These are phyloP conservation scores for Acacia pycnantha DNA, from an alignment of 331 rosid species.

Conservation along the genomic window DNA sequence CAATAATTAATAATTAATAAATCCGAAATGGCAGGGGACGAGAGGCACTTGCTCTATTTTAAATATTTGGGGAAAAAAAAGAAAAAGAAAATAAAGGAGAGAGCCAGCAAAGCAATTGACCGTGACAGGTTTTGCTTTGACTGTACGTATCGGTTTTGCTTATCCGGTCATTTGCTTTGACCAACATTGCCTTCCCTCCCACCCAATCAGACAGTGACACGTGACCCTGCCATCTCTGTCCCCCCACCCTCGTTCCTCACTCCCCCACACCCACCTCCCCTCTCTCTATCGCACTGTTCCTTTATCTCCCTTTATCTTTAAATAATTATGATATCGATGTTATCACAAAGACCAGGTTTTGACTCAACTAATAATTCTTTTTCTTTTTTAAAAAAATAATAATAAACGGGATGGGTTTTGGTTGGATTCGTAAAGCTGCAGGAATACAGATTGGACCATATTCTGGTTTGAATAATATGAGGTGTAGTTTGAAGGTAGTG, in stretches of 20 bases:
- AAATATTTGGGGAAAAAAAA: neutral
- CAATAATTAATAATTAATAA: neutral
- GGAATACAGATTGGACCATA: conserved; percentile 13
- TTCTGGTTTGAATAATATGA: conserved; percentile 24
- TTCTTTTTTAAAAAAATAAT: neutral
- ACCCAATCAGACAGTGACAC: conserved; percentile 40
- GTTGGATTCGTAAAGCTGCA: conserved; percentile 18
- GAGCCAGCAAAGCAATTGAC: conserved; percentile 62
- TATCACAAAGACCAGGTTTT: conserved; percentile 17
- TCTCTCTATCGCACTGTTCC: conserved; percentile 25
- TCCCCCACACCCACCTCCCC: conserved; percentile 14
- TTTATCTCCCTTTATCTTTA: conserved; percentile 20
- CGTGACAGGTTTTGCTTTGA: conserved; percentile 67
- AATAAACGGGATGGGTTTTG: conserved; percentile 26
- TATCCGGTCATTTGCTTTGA: conserved; percentile 69
- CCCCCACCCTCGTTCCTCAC: conserved; percentile 24
- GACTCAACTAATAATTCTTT: neutral
- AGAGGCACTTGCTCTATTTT: neutral
- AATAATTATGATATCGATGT: conserved; percentile 10
- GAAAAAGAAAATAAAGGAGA: neutral
- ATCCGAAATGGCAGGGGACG: neutral
- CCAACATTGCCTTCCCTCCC: conserved; percentile 28
- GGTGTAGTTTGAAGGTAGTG: neutral
- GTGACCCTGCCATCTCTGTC: conserved; percentile 39
- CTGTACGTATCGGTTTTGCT: conserved; percentile 57